Conservation (phyloP, 2,329 filamentous ascomycete species). For the Coniella vitis region DNA sequence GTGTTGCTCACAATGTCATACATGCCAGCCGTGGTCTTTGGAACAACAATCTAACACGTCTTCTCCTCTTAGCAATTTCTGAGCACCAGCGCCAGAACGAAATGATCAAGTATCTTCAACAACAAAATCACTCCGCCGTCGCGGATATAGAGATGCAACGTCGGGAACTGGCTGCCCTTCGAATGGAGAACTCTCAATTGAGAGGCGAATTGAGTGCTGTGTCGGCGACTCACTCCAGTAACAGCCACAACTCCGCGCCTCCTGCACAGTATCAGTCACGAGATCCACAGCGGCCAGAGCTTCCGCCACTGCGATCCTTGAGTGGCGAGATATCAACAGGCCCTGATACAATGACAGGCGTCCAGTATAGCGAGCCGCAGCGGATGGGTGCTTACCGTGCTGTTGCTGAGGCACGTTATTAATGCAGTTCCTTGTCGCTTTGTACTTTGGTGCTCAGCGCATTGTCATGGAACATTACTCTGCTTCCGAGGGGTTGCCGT, state of each 20-base stretch:
- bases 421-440: too few relatives aligned
- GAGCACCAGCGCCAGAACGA: slow-evolving; percentile 53
- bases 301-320: slow-evolving; percentile 51
- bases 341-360: slow-evolving; percentile 59
- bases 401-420: slow-evolving; percentile 22
- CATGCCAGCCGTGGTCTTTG: neutral
- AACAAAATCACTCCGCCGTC: slow-evolving; percentile 34
- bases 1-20: neutral
- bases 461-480: too few relatives aligned
- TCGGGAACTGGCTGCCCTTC: slow-evolving; percentile 40
- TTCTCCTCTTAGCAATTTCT: slow-evolving; percentile 43
- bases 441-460: too few relatives aligned
- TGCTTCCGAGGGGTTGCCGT: too few relatives aligned
- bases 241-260: slow-evolving; percentile 17
- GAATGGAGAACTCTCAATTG: slow-evolving; percentile 42
- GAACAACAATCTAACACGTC: slow-evolving; percentile 11
- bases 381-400: slow-evolving; percentile 40
- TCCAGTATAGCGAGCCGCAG: slow-evolving; percentile 50
- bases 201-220: slow-evolving; percentile 28
- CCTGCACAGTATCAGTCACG: slow-evolving; percentile 24
- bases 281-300: slow-evolving; percentile 35
- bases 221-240: slow-evolving; percentile 18
- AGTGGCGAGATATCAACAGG: slow-evolving; percentile 35
- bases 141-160: slow-evolving; percentile 43
- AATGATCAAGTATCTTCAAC: slow-evolving; percentile 38